phyloP scores from a whole-genome alignment of 306 rosid genomes.

The Prunus mongolica region DNA sequence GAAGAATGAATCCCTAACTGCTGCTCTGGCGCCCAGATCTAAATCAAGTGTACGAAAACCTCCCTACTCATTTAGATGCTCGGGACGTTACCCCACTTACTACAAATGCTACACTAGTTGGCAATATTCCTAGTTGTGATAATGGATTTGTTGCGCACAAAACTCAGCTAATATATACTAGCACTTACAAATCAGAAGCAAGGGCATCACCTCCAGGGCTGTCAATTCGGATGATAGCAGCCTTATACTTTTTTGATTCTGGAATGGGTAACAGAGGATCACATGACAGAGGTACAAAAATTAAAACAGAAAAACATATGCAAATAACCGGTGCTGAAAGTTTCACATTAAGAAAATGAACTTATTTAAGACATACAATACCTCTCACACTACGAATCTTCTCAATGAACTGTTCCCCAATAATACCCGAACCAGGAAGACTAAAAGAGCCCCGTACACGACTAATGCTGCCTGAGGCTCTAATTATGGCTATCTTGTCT shows the following conservation, averaged over 20 bases:
- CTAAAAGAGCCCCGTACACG: constrained; percentile 56
- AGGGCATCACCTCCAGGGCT: constrained; percentile 99
- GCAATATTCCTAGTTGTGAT: constrained; percentile 15
- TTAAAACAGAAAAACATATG: not conserved
- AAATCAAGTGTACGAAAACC: not conserved
- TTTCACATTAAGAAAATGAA: constrained; percentile 17
- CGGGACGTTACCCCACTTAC: not conserved
- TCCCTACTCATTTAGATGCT: not conserved
- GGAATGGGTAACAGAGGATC: constrained; percentile 24
- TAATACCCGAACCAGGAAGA: constrained; percentile 56
- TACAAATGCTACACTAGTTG: not conserved
- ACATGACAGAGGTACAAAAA: constrained; percentile 8
- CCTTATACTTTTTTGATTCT: constrained; percentile 83
- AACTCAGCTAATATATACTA: constrained; percentile 25
- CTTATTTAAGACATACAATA: constrained; percentile 29
- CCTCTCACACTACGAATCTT: constrained; percentile 88
- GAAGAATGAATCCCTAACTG: not conserved
- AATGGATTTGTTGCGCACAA: constrained; percentile 11
- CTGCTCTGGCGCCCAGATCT: not conserved
- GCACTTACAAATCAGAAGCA: constrained; percentile 96
- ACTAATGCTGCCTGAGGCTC: constrained; percentile 93
- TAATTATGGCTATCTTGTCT: constrained; percentile 78
- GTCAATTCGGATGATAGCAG: constrained; percentile 90
- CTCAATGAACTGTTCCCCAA: constrained; percentile 84
- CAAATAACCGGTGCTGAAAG: not conserved